Evolutionary conservation across 106 monocot genomes (phyloP), one percentile per base, ranked within the genome.

Genomic region (Allium sativum): DNA sequence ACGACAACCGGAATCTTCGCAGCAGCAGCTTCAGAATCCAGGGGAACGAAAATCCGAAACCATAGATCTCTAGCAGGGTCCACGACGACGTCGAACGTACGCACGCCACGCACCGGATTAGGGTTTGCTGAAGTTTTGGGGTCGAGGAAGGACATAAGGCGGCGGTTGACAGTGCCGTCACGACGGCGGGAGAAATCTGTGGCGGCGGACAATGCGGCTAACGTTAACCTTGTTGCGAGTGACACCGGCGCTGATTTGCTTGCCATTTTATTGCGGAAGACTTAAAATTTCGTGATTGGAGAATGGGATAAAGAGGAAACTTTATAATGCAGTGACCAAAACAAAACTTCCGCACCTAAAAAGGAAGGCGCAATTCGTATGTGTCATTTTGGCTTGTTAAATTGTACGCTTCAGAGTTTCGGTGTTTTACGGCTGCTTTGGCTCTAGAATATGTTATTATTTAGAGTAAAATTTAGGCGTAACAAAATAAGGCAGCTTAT

Each of bases 141-240:
- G 21, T 84, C 77, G 61, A 84, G 0, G 72, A 79, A 17, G 18
- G 64, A 65, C 54, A 79, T 20, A 18, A 84, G 66, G 21, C 69
- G 62, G 55, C 87, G 87, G 70, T 88, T 85, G 41, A 93, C 12
- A 62, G 84, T 84, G 69, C 93, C 93, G 60, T 88, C 54, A n/a
- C 53, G 5, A 58, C 84, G 88, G 61, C 81, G 78, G 15, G 70
- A 18, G 68, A 51, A 42, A 75, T 84, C 81, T 42, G 64, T 47
- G 56, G 69, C 6, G 71, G 69, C 40, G 52, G 61, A 62, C 18
- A 71, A 4, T 54, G 52, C 10, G 54, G 58, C 7, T 50, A 76
- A 12, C 43, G n/a, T 12, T 11, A 87, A 52, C 19, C 81, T 76
- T 19, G 73, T 44, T 11, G 83, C 22, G 1, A 62, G 43, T 18